These are phyloP conservation scores for Physcomitrellopsis africana DNA, from an alignment of 225 moss, liverwort and hornwort genomes.

Conservation along the genomic window DNA sequence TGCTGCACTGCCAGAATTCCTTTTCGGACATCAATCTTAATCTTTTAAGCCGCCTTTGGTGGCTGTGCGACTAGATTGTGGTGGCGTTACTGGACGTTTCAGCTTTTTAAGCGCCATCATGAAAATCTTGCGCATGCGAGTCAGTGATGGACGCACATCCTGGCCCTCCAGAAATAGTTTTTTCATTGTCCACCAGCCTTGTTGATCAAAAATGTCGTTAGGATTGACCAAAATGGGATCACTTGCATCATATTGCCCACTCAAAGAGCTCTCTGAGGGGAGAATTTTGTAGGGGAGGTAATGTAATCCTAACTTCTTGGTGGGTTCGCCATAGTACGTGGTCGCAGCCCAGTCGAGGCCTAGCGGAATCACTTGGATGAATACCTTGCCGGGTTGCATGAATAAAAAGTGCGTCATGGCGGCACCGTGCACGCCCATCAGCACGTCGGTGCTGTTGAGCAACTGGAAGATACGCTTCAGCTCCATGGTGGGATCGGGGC, in stretches of 20 bases:
- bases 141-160: slow-evolving; percentile 57
- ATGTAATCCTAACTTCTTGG: slow-evolving; percentile 63
- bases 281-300: slow-evolving; percentile 65
- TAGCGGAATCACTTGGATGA: slow-evolving; percentile 74
- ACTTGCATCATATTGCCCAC: slow-evolving; percentile 50
- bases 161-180: slow-evolving; percentile 70
- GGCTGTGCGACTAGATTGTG: too few relatives aligned
- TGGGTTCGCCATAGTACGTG: slow-evolving; percentile 70
- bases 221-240: slow-evolving; percentile 67
- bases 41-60: too few relatives aligned
- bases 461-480: slow-evolving; percentile 62
- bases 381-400: slow-evolving; percentile 70
- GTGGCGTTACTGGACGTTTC: background rate
- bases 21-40: too few relatives aligned
- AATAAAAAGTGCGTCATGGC: slow-evolving; percentile 83
- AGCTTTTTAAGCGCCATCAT: slow-evolving; percentile 37
- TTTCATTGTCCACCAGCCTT: slow-evolving; percentile 75
- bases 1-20: too few relatives aligned
- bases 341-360: slow-evolving; percentile 77
- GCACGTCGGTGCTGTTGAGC: slow-evolving; percentile 66
- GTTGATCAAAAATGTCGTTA: slow-evolving; percentile 33
- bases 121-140: slow-evolving; percentile 40
- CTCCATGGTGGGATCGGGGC: slow-evolving; percentile 60
- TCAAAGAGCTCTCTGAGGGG: slow-evolving; percentile 62
- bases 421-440: slow-evolving; percentile 83